Conservation (phyloP, 306 rosid genomes). For the Myrica gale region DNA sequence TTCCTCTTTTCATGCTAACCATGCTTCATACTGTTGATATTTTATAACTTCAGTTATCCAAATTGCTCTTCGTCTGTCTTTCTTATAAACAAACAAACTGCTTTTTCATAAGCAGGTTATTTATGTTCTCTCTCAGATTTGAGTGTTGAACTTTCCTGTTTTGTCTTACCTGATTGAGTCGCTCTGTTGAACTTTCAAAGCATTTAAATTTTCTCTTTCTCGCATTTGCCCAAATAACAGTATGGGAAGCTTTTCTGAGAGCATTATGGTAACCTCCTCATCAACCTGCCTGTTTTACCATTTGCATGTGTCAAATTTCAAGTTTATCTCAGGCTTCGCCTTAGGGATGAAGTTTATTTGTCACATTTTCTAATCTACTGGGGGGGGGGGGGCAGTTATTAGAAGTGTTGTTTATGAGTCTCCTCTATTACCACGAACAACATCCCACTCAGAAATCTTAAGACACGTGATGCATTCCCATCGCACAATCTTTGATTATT, state of each 20-base stretch:
- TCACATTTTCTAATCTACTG: too few species aligned
- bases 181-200: background rate
- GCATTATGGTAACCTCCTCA: background rate
- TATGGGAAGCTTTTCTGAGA: background rate
- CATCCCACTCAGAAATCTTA: background rate
- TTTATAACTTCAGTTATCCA: background rate
- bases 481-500: background rate
- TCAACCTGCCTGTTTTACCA: background rate
- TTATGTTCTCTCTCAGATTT: background rate
- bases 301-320: background rate
- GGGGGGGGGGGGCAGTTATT: background rate
- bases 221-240: background rate
- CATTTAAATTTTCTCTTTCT: background rate
- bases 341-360: background rate
- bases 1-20: background rate
- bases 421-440: background rate
- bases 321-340: background rate
- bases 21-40: background rate
- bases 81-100: background rate
- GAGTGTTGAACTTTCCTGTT: conserved; percentile 6
- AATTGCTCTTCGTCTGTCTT: background rate
- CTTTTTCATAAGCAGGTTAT: background rate
- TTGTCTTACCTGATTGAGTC: too few species aligned
- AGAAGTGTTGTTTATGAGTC: background rate
- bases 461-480: background rate